Evolutionary conservation across 225 moss, liverwort and hornwort species (phyloP).

Genomic region (Takakia lepidozioides): DNA sequence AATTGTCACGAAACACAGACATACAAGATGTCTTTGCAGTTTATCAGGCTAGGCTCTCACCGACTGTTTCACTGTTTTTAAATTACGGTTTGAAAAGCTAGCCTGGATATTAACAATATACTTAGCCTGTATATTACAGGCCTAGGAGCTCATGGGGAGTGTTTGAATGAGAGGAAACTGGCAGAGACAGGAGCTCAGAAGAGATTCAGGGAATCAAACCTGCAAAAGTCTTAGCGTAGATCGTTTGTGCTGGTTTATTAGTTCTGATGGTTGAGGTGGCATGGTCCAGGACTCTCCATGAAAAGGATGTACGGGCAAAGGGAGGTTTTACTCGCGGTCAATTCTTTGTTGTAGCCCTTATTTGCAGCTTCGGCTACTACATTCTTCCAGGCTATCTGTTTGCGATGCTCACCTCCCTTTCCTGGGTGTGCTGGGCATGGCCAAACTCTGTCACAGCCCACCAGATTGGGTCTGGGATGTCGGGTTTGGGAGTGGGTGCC

Average conservation of each 20-base stretch:
- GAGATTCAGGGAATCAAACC: too few species aligned
- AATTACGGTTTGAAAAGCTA: too few species aligned
- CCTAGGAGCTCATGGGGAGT: too few species aligned
- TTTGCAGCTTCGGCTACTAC: constrained; percentile 50
- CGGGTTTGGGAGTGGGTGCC: constrained; percentile 57
- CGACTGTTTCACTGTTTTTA: too few species aligned
- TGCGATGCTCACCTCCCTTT: constrained; percentile 41
- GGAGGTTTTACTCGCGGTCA: constrained; percentile 44
- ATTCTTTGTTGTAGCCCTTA: constrained; percentile 43
- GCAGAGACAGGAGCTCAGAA: too few species aligned
- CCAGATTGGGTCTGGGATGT: constrained; percentile 56
- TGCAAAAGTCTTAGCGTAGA: background rate
- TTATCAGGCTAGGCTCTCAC: too few species aligned
- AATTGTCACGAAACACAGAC: too few species aligned
- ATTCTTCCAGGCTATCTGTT: constrained; percentile 61
- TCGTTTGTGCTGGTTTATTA: background rate
- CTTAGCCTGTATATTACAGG: too few species aligned
- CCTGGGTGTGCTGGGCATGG: constrained; percentile 58
- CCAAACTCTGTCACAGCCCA: constrained; percentile 51
- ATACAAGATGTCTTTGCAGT: too few species aligned
- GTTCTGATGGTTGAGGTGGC: background rate
- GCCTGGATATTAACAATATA: too few species aligned
- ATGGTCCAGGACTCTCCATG: constrained; percentile 41
- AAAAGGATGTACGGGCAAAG: constrained; percentile 31
- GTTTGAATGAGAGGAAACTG: background rate